Evolutionary conservation across 2,329 filamentous ascomycete genomes (phyloP).

Genomic region (Pyricularia pennisetigena): DNA sequence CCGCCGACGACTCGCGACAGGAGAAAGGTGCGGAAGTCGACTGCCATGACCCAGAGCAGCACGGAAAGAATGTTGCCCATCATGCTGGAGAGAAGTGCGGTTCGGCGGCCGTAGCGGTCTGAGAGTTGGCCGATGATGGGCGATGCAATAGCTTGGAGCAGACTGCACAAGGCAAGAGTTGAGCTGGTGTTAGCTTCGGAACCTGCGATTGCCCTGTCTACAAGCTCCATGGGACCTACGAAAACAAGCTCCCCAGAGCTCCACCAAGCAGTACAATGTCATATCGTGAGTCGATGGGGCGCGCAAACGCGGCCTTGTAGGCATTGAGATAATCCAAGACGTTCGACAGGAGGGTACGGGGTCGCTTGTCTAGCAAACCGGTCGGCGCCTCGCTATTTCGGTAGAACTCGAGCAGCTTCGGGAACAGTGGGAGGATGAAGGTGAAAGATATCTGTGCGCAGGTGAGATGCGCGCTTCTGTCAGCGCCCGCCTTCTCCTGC

Average conservation of each 20-base stretch:
- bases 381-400: slow-evolving; percentile 64
- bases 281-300: slow-evolving; percentile 90
- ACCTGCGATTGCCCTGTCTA: neutral
- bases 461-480: neutral
- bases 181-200: neutral
- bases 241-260: slow-evolving; percentile 86
- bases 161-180: slow-evolving; percentile 29
- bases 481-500: neutral
- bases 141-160: slow-evolving; percentile 86
- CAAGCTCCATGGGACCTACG: slow-evolving; percentile 27
- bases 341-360: slow-evolving; percentile 62
- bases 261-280: slow-evolving; percentile 94
- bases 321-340: slow-evolving; percentile 78
- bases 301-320: slow-evolving; percentile 89
- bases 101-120: slow-evolving; percentile 79
- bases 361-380: slow-evolving; percentile 25
- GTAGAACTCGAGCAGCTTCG: slow-evolving; percentile 92
- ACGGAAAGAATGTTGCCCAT: slow-evolving; percentile 86
- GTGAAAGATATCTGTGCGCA: slow-evolving; percentile 80
- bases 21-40: slow-evolving; percentile 92
- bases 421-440: slow-evolving; percentile 94
- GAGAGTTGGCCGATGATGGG: slow-evolving; percentile 84
- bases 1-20: slow-evolving; percentile 89
- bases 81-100: slow-evolving; percentile 86
- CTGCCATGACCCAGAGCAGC: slow-evolving; percentile 84